phyloP scores from a whole-genome alignment of 78 protist species.

The Polysphondylium violaceum region DNA sequence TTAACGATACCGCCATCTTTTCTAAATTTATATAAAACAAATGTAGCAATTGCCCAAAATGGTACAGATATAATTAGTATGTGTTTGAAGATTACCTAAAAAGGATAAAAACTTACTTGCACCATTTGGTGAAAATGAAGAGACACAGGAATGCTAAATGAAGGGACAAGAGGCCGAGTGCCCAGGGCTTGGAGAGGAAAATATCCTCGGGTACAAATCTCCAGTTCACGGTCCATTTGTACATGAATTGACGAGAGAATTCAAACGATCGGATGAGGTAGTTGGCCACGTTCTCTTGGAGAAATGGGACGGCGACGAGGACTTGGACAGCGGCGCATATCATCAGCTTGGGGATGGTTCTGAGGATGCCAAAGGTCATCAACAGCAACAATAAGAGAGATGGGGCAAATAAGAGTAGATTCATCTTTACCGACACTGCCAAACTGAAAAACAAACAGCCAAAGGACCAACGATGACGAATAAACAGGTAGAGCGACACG shows the following conservation, averaged over 20 bases:
- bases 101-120: constrained; percentile 15
- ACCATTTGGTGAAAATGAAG: constrained; percentile 46
- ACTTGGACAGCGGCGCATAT: constrained; percentile 82
- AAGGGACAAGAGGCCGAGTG: constrained; percentile 49
- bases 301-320: constrained; percentile 89
- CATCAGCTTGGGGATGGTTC: constrained; percentile 55
- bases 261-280: constrained; percentile 90
- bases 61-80: neutral
- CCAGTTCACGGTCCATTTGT: constrained; percentile 96
- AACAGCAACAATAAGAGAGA: constrained; percentile 83
- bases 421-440: constrained; percentile 94
- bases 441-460: constrained; percentile 87
- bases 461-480: constrained; percentile 41
- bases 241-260: constrained; percentile 83
- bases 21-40: neutral
- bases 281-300: constrained; percentile 38
- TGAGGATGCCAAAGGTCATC: constrained; percentile 57
- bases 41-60: constrained; percentile 1
- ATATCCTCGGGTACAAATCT: constrained; percentile 82
- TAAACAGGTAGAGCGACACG: constrained; percentile 53
- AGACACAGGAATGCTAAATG: constrained; percentile 70
- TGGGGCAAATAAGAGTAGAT: constrained; percentile 90
- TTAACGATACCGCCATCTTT: constrained; percentile 21
- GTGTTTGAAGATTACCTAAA: neutral
- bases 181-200: constrained; percentile 63